Evolutionary conservation across 768 basidiomycete species (phyloP).

Genomic region (Cubamyces lactineus): DNA sequence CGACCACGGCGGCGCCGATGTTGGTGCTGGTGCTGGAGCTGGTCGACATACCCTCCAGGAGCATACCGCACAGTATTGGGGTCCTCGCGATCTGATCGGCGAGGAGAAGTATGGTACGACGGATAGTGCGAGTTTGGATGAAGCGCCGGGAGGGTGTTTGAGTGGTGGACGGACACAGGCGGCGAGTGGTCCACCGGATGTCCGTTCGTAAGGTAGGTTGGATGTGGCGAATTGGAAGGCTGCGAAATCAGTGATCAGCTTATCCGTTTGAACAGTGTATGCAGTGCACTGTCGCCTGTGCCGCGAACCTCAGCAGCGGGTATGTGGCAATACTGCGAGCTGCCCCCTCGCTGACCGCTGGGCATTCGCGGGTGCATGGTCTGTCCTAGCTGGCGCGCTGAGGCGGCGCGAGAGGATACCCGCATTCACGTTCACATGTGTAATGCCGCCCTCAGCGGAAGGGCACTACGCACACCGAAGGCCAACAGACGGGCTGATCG

Average conservation of each 20-base stretch:
- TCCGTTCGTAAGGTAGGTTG: slow-evolving; percentile 27
- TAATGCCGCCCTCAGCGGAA: background rate
- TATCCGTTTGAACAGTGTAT: background rate
- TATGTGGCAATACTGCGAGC: too few relatives aligned
- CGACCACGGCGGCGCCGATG: slow-evolving; percentile 30
- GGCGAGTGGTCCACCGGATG: slow-evolving; percentile 25
- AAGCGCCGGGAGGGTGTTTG: slow-evolving; percentile 24
- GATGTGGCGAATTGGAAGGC: slow-evolving; percentile 29
- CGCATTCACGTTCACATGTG: background rate
- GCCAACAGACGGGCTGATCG: slow-evolving; percentile 1
- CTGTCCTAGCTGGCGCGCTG: too few relatives aligned
- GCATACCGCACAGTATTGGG: slow-evolving; percentile 26
- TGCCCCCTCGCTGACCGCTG: too few relatives aligned
- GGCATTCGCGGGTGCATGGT: too few relatives aligned
- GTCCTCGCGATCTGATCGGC: slow-evolving; percentile 25
- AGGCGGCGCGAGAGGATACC: too few relatives aligned
- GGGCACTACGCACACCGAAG: background rate
- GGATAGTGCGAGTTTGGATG: slow-evolving; percentile 33
- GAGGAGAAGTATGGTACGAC: slow-evolving; percentile 15
- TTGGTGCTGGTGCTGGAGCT: slow-evolving; percentile 25
- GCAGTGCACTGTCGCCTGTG: too few relatives aligned
- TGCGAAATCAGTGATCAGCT: slow-evolving; percentile 10
- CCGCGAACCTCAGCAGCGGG: too few relatives aligned
- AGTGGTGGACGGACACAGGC: slow-evolving; percentile 22
- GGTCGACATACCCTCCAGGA: slow-evolving; percentile 28